These are phyloP conservation scores for Leptomonas seymouri DNA, from an alignment of 208 protist genomes.

Conservation along the genomic window DNA sequence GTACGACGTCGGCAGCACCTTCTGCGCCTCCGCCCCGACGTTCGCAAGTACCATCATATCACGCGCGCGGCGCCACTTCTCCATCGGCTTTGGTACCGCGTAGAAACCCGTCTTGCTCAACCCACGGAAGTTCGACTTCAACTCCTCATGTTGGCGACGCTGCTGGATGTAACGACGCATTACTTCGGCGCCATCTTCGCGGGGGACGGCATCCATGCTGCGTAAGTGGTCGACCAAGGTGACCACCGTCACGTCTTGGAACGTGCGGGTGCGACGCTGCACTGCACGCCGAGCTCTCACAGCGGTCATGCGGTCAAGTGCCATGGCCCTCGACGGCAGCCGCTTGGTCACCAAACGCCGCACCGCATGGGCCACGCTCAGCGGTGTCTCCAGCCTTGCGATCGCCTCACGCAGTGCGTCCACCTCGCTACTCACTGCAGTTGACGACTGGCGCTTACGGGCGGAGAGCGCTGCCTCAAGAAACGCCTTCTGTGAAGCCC, in stretches of 20 bases:
- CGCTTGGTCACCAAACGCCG: constrained; percentile 22
- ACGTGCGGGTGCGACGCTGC: constrained; percentile 33
- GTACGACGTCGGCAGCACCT: constrained; percentile 47
- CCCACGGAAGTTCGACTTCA: constrained; percentile 45
- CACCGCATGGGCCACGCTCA: constrained; percentile 13
- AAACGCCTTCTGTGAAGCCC: constrained; percentile 22
- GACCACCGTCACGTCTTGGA: constrained; percentile 25
- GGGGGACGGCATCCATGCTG: constrained; percentile 31
- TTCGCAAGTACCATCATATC: constrained; percentile 74
- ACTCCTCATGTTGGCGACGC: constrained; percentile 48
- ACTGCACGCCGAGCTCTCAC: constrained; percentile 17
- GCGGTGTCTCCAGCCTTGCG: constrained; percentile 13
- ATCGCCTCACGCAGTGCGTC: constrained; percentile 22
- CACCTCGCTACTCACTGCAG: neutral
- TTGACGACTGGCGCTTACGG: constrained; percentile 10
- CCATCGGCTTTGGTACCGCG: constrained; percentile 42
- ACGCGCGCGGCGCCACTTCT: constrained; percentile 65
- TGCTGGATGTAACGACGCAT: constrained; percentile 54
- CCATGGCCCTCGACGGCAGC: constrained; percentile 8
- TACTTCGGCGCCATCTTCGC: constrained; percentile 48
- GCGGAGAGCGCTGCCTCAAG: constrained; percentile 23
- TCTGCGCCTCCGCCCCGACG: constrained; percentile 50
- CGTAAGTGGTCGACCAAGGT: constrained; percentile 30
- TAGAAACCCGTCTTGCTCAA: constrained; percentile 72
- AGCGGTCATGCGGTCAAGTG: constrained; percentile 22